Conservation (phyloP, 2,329 filamentous ascomycete species). For the Calonectria hongkongensis region DNA sequence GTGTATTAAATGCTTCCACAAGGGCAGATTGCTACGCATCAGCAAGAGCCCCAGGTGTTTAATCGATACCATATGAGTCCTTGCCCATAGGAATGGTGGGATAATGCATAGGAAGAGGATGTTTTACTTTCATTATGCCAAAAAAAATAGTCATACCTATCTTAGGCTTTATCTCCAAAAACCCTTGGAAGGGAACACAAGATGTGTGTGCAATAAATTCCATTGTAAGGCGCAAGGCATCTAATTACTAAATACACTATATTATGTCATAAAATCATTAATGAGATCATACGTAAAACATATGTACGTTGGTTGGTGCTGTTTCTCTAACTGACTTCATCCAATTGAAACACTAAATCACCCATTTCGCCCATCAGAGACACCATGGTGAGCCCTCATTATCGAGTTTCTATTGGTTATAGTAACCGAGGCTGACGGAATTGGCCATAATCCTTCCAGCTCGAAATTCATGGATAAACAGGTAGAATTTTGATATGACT, state of each 20-base stretch:
- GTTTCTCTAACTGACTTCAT: neutral
- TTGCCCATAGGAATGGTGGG: too few species aligned
- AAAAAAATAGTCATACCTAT: too few species aligned
- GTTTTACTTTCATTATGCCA: too few species aligned
- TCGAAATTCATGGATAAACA: constrained; percentile 58
- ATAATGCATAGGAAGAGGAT: too few species aligned
- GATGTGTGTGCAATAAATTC: too few species aligned
- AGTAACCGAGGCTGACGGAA: constrained; percentile 57
- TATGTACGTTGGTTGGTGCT: neutral
- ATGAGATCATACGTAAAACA: neutral
- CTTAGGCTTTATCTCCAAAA: too few species aligned
- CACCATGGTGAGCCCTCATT: constrained; percentile 56
- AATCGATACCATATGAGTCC: too few species aligned
- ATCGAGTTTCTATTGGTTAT: constrained; percentile 58
- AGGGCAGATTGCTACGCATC: too few species aligned
- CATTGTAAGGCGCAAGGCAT: neutral
- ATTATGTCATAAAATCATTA: constrained; percentile 25
- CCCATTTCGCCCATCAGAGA: constrained; percentile 59
- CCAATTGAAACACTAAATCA: constrained; percentile 31
- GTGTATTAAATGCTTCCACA: too few species aligned
- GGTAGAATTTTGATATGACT: constrained; percentile 45
- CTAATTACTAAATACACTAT: constrained; percentile 6
- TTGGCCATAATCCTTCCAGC: constrained; percentile 48
- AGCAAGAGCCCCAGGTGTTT: too few species aligned
- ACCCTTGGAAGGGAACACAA: too few species aligned